A percentile compares a stretch with the other conserved stretches of the same genome.
Conservation (phyloP, 2,329 filamentous ascomycete genomes). For the Aspergillus sp. region DNA sequence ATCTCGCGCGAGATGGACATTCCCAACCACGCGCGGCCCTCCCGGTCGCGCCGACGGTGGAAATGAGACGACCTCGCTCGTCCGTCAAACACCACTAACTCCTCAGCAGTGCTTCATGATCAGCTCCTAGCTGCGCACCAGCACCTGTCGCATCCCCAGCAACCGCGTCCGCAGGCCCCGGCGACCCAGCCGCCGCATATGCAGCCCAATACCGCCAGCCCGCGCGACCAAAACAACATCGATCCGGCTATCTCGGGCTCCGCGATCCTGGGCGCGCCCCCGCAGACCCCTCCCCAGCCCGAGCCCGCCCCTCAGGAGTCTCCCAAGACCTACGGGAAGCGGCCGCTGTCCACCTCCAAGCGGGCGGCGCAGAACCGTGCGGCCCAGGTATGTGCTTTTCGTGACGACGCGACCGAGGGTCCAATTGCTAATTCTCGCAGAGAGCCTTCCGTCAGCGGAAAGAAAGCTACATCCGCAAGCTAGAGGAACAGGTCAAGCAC, state of each 20-base stretch:
- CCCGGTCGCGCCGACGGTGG: constrained; percentile 17
- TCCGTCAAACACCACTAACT: constrained; percentile 5
- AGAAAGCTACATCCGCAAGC: constrained; percentile 95
- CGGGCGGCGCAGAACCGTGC: constrained; percentile 94
- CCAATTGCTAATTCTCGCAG: constrained; percentile 48
- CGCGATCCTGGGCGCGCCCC: constrained; percentile 46
- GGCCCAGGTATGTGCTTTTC: constrained; percentile 70
- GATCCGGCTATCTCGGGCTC: constrained; percentile 58
- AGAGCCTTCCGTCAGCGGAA: constrained; percentile 96
- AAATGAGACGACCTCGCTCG: not conserved
- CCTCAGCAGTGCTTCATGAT: constrained; percentile 57
- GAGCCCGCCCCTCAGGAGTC: constrained; percentile 47
- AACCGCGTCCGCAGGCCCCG: constrained; percentile 40
- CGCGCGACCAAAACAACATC: constrained; percentile 54
- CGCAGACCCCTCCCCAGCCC: constrained; percentile 31
- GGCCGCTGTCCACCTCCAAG: constrained; percentile 92
- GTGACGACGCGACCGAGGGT: too few species aligned
- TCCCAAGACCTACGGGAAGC: constrained; percentile 71
- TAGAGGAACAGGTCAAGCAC: constrained; percentile 89
- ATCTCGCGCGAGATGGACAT: constrained; percentile 27
- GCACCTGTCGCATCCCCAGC: constrained; percentile 45
- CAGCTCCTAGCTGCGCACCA: constrained; percentile 56
- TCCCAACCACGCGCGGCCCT: not conserved
- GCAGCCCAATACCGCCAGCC: constrained; percentile 40
- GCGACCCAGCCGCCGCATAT: constrained; percentile 41